These are phyloP conservation scores for Colletotrichum somersetense DNA, from an alignment of 2,329 filamentous ascomycete species.

Conservation along the genomic window DNA sequence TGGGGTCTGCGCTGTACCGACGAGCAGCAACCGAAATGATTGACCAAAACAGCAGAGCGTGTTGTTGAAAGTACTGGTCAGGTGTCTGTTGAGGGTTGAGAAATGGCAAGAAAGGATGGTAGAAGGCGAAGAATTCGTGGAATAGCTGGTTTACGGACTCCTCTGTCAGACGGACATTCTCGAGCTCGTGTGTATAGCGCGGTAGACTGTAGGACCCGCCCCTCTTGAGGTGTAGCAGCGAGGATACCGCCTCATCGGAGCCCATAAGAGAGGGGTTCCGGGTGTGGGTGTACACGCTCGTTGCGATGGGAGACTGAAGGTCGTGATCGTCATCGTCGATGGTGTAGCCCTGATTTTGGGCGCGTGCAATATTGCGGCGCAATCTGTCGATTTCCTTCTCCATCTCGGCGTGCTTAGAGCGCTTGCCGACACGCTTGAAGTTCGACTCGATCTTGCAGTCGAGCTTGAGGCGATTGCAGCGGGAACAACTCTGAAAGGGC, in stretches of 20 bases:
- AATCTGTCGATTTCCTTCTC: constrained; percentile 82
- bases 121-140: constrained; percentile 79
- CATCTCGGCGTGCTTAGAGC: constrained; percentile 87
- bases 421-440: constrained; percentile 87
- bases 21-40: constrained; percentile 82
- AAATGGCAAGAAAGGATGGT: constrained; percentile 84
- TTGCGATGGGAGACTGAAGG: constrained; percentile 70
- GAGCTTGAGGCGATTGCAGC: constrained; percentile 83
- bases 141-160: constrained; percentile 75
- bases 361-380: constrained; percentile 71
- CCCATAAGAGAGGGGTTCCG: constrained; percentile 75
- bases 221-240: constrained; percentile 74
- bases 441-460: constrained; percentile 89
- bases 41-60: constrained; percentile 87
- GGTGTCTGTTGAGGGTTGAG: constrained; percentile 75
- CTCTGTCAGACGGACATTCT: constrained; percentile 74
- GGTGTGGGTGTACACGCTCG: constrained; percentile 69
- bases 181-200: constrained; percentile 71
- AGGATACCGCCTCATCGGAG: constrained; percentile 77
- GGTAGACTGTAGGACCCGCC: constrained; percentile 72
- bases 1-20: constrained; percentile 73
- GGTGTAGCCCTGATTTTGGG: constrained; percentile 69
- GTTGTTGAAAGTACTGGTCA: constrained; percentile 81
- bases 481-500: constrained; percentile 81
- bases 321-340: constrained; percentile 68